Base-by-base conservation (phyloP, 83 land plant genomes). In the Diphasiastrum complanatum region DNA sequence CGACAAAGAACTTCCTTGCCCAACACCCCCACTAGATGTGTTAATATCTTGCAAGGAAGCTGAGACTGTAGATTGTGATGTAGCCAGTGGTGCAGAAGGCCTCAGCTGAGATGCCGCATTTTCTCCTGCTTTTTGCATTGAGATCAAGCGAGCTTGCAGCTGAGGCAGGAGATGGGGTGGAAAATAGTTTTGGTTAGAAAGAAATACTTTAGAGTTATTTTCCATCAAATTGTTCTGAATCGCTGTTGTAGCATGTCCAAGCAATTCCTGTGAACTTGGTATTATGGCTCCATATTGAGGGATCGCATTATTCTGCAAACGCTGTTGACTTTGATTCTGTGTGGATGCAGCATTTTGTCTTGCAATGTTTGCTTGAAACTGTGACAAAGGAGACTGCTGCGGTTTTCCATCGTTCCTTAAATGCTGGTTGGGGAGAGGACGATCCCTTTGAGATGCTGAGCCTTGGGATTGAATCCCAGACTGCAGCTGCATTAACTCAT, bases 111-210 rank as follows among this genome's bases (percentile, higher is more conserved):
- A 46, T 24, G 36, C 51, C 20, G 25, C 61, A 33, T 51, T 49
- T 29, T 54, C 61, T 64, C 56, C 61, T 12, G 74, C 59, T 45
- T 71, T 71, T 45, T 71, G 74, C 68, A 63, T 71, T 5, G 74
- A 67, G 40, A 41, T 62, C 26, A 65, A 41, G 40, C 45, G 62
- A 22, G 62, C 68, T 38, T 65, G 68, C 35, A 61, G 41, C 61
- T 71, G 74, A 22, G 74, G 69, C 11, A 51, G 40, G 40, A 55
- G 47, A 31, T 71, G 68, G 19, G 68, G 68, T 23, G 60, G 74
- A 11, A 54, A 32, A 8, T 51, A 54, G 33, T 29, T 22, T 32
- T 63, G 67, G 22, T 47, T 27, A 31, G 68, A 45, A 22, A 28
- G 71, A 26, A 16, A n/a, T 2, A 36, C 4, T 24, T 53, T 43